A percentile compares a stretch with the other conserved stretches of the same genome.
phyloP scores from a whole-genome alignment of 2,329 filamentous ascomycete species.

The Pseudocercospora fijiensis region DNA sequence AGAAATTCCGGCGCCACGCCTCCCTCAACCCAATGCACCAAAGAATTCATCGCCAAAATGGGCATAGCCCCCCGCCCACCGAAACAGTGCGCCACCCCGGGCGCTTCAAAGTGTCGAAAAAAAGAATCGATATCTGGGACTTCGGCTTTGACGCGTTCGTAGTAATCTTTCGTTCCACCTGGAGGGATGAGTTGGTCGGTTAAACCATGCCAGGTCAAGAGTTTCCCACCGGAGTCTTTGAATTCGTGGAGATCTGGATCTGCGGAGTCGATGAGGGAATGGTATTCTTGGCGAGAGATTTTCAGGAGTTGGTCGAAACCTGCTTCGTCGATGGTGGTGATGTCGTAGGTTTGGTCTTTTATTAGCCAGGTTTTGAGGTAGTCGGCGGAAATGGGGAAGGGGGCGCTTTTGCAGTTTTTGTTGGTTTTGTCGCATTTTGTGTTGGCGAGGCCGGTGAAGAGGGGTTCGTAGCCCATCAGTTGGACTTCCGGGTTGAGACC shows the following conservation, averaged over 20 bases:
- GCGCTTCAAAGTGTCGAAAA: slow-evolving; percentile 41
- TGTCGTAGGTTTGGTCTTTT: slow-evolving; percentile 31
- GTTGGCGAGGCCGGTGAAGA: slow-evolving; percentile 29
- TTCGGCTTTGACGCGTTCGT: slow-evolving; percentile 31
- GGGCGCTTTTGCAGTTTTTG: slow-evolving; percentile 28
- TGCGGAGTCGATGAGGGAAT: slow-evolving; percentile 39
- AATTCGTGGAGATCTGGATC: slow-evolving; percentile 41
- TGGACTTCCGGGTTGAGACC: slow-evolving; percentile 21
- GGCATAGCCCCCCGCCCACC: slow-evolving; percentile 35
- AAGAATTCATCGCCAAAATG: slow-evolving; percentile 14
- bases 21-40: slow-evolving; percentile 34
- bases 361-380: slow-evolving; percentile 41
- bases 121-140: slow-evolving; percentile 32
- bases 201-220: slow-evolving; percentile 44
- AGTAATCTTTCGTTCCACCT: slow-evolving; percentile 40
- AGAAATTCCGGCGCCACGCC: slow-evolving; percentile 27
- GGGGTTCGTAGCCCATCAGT: slow-evolving; percentile 26
- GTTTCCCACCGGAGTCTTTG: slow-evolving; percentile 39
- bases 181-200: slow-evolving; percentile 41
- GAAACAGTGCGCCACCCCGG: slow-evolving; percentile 41
- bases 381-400: slow-evolving; percentile 35
- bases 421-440: slow-evolving; percentile 32
- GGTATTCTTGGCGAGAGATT: slow-evolving; percentile 29
- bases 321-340: slow-evolving; percentile 22
- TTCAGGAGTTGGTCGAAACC: slow-evolving; percentile 23